Base-by-base conservation (phyloP, 192 early-diverging fungal genomes). In the Coemansia aciculifera region DNA sequence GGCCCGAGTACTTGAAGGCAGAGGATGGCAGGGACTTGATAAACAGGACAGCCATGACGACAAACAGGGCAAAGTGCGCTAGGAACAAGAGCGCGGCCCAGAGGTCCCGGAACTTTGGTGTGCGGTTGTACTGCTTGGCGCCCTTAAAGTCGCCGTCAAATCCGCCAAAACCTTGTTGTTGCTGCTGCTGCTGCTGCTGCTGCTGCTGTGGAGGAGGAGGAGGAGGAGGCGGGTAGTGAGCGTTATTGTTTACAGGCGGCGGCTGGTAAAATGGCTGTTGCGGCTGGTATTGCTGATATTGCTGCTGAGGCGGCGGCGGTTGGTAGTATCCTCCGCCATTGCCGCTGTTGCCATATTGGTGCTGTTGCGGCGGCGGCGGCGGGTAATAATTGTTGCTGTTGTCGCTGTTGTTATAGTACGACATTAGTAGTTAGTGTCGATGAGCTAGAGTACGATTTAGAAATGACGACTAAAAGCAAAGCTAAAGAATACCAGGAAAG, bases 1-100 rank as follows among this genome's bases (percentile, higher is more conserved):
- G 37, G 11, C 79, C 79, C 42, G 69, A 59, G 72, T 72, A 12
- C 64, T 73, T 68, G 68, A 85, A 82, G 23, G 79, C 72, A 17
- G 72, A 64, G 15, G 70, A 76, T 3, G 84, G 84, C 34, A 85
- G 70, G 23, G 79, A 60, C 12, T 67, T 71, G n/a, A 85, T 62
- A 60, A 78, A 75, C 24, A 85, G 64, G 43, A 62, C 79, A 0
- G 72, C 72, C 46, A 82, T 71, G 0, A 82, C 84, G 24, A 79
- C 74, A 48, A 82, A 85, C 52, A 74, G 66, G n/a, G 72, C 84
- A 56, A 85, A 63, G 52, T 78, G 70, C 43, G 65, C 65, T 0
- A 85, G 65, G 60, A 81, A 85, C 68, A 79, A 60, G 9, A 82
- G 51, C 9, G 79, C 79, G 4, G 84, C 84, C 84, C 84, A 85